Base-by-base conservation (phyloP, 306 rosid genomes). In the Calophaca sinica region DNA sequence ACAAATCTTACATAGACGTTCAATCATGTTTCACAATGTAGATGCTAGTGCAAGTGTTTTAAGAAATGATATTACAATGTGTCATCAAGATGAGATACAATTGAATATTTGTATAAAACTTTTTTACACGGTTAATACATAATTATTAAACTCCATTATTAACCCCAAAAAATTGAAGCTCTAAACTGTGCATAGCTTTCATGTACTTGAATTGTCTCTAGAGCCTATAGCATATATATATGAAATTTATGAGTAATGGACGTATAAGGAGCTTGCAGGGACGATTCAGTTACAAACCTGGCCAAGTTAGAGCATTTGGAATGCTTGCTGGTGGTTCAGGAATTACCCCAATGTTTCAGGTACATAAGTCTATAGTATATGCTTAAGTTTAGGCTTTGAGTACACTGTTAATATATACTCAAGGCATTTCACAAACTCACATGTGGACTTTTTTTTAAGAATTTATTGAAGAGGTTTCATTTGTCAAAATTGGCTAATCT, bases 341-440 rank as follows among this genome's bases (percentile, higher is more conserved):
- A 68, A 85, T 89, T n/a, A 91, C 97, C 68, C 96, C 97, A 26
- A 91, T 91, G 97, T 89, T 87, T 81, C 97, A 91, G 97, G 97
- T 89, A 80, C 39, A 26, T 42, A 52, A 9, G 7, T 20, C 0
- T 2, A 65, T 58, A 0, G 5, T 41, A 41, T 41, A 6, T 41
- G 9, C 9, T 41, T 41, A 5, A 7, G 7, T 8, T 28, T 61
- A 6, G 14, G 64, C 49, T 45, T 50, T 66, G 39, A 32, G 54
- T 9, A 42, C 57, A 46, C 33, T 46, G 31, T 45, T 35, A 54
- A 61, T 35, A 2, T 8, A 5, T 14, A 68, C 14, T 33, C 14
- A 33, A 15, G 39, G 3, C 14, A 57, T 46, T 65, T 44, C 39
- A 36, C 58, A 12, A 26, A 71, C 13, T 39, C 65, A 55, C 12